Percentiles rank a stretch among this genome's conserved stretches.
These are phyloP conservation scores for Akanthomyces uredinophilus DNA, from an alignment of 2,329 filamentous ascomycete species.

Conservation along the genomic window DNA sequence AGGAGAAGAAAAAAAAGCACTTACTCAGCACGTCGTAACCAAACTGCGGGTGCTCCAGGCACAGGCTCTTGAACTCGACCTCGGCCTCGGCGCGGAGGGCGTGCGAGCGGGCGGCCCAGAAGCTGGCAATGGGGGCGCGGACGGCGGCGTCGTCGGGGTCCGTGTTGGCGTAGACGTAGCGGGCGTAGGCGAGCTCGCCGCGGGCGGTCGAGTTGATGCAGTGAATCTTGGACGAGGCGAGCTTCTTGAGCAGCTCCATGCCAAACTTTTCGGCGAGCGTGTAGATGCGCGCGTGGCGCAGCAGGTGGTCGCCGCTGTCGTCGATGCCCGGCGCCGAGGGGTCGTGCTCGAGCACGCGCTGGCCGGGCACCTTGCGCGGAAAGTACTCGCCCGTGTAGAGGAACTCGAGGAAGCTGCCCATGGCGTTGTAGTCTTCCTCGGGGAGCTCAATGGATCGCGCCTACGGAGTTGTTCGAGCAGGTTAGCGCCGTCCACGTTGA, in stretches of 20 bases:
- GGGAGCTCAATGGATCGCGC: conserved; percentile 62
- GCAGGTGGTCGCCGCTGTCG: conserved; percentile 73
- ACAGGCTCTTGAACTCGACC: conserved; percentile 76
- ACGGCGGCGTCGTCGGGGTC: conserved; percentile 63
- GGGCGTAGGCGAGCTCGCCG: conserved; percentile 87
- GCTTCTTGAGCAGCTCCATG: conserved; percentile 61
- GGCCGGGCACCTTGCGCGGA: conserved; percentile 58
- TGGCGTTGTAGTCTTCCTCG: conserved; percentile 30
- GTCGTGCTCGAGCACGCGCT: conserved; percentile 65
- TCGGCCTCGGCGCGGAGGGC: conserved; percentile 81
- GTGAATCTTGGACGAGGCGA: conserved; percentile 87
- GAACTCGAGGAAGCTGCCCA: conserved; percentile 37
- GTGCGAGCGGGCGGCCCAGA: conserved; percentile 80
- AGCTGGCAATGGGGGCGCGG: conserved; percentile 78
- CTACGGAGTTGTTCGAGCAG: conserved; percentile 26
- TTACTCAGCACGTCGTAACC: conserved; percentile 85
- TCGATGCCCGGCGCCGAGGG: conserved; percentile 62
- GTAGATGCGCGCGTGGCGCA: conserved; percentile 86
- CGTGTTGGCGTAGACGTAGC: conserved; percentile 83
- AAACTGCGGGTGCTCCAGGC: conserved; percentile 86
- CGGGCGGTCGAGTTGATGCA: conserved; percentile 81
- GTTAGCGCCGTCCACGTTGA: too few species aligned
- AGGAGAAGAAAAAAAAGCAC: conserved; percentile 22
- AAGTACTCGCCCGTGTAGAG: conserved; percentile 56
- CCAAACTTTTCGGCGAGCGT: conserved; percentile 79